A percentile compares a stretch with the other conserved stretches of the same genome.
Conservation (phyloP, 1,284 basidiomycete genomes). For the Melampsora americana region DNA sequence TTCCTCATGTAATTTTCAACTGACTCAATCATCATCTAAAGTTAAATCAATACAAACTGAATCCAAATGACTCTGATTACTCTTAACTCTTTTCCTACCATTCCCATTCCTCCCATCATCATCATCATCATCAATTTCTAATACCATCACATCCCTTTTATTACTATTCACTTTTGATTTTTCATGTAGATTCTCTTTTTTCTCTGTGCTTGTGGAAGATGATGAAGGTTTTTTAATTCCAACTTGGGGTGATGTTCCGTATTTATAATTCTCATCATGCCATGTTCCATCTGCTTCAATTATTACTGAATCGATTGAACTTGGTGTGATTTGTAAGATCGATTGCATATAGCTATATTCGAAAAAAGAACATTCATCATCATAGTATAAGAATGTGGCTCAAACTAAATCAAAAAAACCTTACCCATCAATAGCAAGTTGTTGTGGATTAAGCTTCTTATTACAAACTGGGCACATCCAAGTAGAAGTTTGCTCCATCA, state of each 20-base stretch:
- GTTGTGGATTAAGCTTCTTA: conserved; percentile 69
- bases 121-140: conserved; percentile 28
- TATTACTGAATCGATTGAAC: conserved; percentile 81
- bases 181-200: not conserved
- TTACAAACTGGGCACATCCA: conserved; percentile 97
- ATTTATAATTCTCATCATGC: conserved; percentile 84
- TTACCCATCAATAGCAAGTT: conserved; percentile 86
- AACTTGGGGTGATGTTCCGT: conserved; percentile 70
- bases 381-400: no score
- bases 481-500: conserved; percentile 94
- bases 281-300: conserved; percentile 92
- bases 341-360: conserved; percentile 76
- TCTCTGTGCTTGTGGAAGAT: conserved; percentile 4
- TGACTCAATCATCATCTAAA: conserved; percentile 30
- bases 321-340: conserved; percentile 72
- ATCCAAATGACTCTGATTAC: not conserved
- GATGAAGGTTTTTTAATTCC: not conserved
- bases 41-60: conserved; percentile 39
- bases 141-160: conserved; percentile 24
- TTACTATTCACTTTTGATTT: not conserved
- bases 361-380: no score
- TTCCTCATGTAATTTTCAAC: no score
- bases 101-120: not conserved
- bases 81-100: conserved; percentile 20
- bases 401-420: no score